phyloP scores from a whole-genome alignment of 805 yeast species.

The Ogataea trehalophila region DNA sequence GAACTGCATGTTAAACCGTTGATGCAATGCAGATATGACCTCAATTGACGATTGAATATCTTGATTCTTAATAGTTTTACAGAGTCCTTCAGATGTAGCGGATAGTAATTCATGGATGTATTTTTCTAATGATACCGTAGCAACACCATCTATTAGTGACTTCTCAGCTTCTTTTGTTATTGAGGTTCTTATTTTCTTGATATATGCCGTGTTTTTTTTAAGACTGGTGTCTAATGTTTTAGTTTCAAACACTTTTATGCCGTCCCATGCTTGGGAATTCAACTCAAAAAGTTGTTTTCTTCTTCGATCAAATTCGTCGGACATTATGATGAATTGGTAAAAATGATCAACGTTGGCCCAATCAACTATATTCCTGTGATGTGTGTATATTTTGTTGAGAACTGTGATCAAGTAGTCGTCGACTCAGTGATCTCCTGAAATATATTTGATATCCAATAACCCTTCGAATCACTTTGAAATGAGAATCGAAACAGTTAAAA shows the following conservation, averaged over 20 bases:
- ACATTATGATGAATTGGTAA: background rate
- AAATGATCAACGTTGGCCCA: background rate
- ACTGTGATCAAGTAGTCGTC: too few species aligned
- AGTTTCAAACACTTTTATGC: constrained; percentile 32
- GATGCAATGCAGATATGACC: constrained; percentile 69
- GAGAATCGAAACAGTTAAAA: too few species aligned
- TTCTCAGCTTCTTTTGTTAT: constrained; percentile 47
- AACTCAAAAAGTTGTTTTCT: constrained; percentile 32
- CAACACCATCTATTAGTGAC: constrained; percentile 55
- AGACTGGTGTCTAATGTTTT: constrained; percentile 60
- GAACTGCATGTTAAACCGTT: constrained; percentile 55
- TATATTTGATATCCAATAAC: too few species aligned
- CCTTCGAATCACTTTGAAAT: too few species aligned
- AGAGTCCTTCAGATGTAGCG: constrained; percentile 58
- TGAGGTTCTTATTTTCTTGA: constrained; percentile 59
- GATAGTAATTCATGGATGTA: constrained; percentile 66
- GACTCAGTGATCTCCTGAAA: too few species aligned
- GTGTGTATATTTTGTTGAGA: too few species aligned
- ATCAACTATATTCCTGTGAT: too few species aligned
- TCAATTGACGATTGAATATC: constrained; percentile 65
- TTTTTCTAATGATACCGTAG: constrained; percentile 60
- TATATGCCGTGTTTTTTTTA: constrained; percentile 77
- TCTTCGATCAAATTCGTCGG: constrained; percentile 12
- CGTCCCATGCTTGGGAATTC: constrained; percentile 52
- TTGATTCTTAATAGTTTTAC: constrained; percentile 44